Evolutionary conservation across 768 basidiomycete genomes (phyloP).

Genomic region (Mycena amicta): DNA sequence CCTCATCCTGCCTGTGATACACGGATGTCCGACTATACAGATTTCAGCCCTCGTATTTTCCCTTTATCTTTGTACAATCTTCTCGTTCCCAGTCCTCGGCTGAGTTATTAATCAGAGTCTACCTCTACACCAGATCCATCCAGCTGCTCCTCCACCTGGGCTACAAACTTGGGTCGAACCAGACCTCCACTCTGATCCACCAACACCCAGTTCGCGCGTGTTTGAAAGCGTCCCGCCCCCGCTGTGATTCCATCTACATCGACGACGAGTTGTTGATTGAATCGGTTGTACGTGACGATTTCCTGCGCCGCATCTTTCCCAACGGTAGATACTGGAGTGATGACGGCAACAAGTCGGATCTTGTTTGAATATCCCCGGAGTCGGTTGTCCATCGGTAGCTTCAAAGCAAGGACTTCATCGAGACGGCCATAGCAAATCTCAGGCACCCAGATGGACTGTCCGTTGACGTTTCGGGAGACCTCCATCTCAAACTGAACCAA

Average conservation of each 20-base stretch:
- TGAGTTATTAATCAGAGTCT: no score
- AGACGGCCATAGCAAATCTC: constrained; percentile 16
- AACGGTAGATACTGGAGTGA: constrained; percentile 16
- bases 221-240: constrained; percentile 14
- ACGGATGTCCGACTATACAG: no score
- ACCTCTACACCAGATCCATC: no score
- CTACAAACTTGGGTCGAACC: constrained; percentile 12
- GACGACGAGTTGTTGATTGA: constrained; percentile 2
- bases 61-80: no score
- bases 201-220: constrained; percentile 16
- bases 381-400: background rate
- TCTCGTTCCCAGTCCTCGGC: no score
- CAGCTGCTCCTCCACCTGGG: no score
- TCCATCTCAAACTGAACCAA: no score
- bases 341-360: constrained; percentile 8
- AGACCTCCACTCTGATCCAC: constrained; percentile 13
- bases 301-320: constrained; percentile 16
- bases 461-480: no score
- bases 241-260: constrained; percentile 17
- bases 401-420: constrained; percentile 18
- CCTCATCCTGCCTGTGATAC: no score
- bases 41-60: no score
- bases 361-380: constrained; percentile 2
- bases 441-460: background rate
- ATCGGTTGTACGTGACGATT: constrained; percentile 2